Base-by-base conservation (phyloP, 2,329 filamentous ascomycete genomes). In the Epichloe bromicola region DNA sequence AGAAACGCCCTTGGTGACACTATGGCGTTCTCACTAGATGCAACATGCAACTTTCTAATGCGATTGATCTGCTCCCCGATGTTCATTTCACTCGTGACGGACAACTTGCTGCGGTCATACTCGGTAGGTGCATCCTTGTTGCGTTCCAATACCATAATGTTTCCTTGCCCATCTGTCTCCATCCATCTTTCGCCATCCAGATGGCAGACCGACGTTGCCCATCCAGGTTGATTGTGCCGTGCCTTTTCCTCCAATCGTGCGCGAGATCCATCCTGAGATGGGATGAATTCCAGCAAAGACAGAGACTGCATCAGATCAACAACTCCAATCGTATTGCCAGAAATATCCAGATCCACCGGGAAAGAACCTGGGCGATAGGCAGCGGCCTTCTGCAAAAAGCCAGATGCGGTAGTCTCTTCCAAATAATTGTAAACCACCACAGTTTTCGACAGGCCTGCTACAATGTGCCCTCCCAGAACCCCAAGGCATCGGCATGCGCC, bases 261-360 rank as follows among this genome's bases (percentile, higher is more conserved):
- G 11, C 75, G 68, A n/a, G 77, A 66, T 1, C 76, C 79, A 3
- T 78, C 68, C 20, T 73, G 65, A 2, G 80, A 76, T 3, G 75
- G 74, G 0, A 74, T 71, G 61, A 85, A 93, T 61, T 93, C 75
- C 8, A 96, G 73, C 5, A 97, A 70, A 1, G 85, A 83, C 23
- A 95, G 74, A 1, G 88, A 95, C 69, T 97, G 96, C 86, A 95
- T 96, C 44, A 98, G 71, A 62, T 98, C 93, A 0, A 85, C 86
- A 10, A 97, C 82, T 0, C 86, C 88, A 55, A 98, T 90, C 23
- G 79, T 74, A 57, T 84, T 82, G 1, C 78, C 85, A 1, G 80
- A 79, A 14, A 96, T 77, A 10, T 83, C 81, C 6, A 97, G 65
- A 57, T 91, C 87, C 15, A 95, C 80, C 0, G 93, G 90, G 34